phyloP scores from a whole-genome alignment of 768 basidiomycete species.

The Russula olivacea region DNA sequence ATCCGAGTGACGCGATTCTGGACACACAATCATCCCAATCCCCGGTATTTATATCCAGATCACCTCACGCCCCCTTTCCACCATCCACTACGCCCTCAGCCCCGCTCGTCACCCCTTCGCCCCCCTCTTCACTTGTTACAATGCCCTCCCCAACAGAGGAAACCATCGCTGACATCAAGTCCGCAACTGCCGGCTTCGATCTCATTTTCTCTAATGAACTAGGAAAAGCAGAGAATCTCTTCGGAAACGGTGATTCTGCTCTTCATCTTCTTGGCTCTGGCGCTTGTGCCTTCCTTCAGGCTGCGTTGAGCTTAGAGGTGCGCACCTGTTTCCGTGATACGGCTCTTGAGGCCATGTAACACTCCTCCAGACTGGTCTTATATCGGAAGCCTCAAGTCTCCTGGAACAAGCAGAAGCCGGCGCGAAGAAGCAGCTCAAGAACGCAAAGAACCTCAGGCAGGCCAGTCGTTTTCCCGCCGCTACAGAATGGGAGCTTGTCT shows the following conservation, averaged over 20 bases:
- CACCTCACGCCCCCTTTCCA: neutral
- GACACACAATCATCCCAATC: neutral
- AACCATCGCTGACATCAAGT: constrained; percentile 31
- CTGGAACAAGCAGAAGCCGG: constrained; percentile 56
- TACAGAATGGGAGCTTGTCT: constrained; percentile 70
- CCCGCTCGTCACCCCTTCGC: neutral
- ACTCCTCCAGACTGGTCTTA: constrained; percentile 43
- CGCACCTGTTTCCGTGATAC: neutral
- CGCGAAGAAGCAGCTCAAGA: constrained; percentile 46
- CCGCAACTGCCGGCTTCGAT: constrained; percentile 54
- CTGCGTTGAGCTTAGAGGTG: constrained; percentile 78
- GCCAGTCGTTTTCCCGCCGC: constrained; percentile 50
- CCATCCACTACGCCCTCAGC: neutral
- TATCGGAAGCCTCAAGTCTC: constrained; percentile 55
- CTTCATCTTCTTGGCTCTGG: constrained; percentile 72
- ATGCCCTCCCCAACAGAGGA: constrained; percentile 26
- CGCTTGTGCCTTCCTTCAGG: constrained; percentile 68
- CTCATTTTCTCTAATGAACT: constrained; percentile 65
- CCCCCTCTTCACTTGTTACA: neutral
- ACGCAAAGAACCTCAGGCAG: constrained; percentile 32
- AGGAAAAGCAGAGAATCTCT: constrained; percentile 44
- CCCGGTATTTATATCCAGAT: neutral
- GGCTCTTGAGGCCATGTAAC: neutral
- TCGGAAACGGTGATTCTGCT: constrained; percentile 49
- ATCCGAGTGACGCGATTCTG: too few species aligned